Evolutionary conservation across 2,329 filamentous ascomycete genomes (phyloP).

Genomic region (Metarhizium anisopliae): DNA sequence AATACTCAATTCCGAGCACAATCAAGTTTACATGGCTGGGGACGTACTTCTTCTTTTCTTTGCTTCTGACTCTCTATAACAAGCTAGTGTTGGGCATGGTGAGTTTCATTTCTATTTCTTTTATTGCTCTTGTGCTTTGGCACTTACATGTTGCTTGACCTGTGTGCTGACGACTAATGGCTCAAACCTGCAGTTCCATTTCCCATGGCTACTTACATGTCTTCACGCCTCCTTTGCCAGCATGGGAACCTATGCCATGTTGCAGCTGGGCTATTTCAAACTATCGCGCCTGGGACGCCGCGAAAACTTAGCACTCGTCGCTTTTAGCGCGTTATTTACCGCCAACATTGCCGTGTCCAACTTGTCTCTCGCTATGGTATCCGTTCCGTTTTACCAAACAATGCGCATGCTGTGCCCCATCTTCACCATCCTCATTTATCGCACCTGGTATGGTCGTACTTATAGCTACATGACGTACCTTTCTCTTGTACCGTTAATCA

Average conservation of each 20-base stretch:
- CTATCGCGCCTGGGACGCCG: slow-evolving; percentile 40
- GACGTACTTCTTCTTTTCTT: slow-evolving; percentile 41
- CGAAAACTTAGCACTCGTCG: slow-evolving; percentile 46
- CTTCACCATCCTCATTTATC: slow-evolving; percentile 54
- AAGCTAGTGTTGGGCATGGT: slow-evolving; percentile 46
- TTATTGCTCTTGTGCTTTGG: not conserved
- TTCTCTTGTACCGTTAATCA: slow-evolving; percentile 50
- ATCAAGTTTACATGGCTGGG: slow-evolving; percentile 41
- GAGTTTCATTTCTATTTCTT: slow-evolving; percentile 12
- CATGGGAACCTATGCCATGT: slow-evolving; percentile 44
- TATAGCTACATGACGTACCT: slow-evolving; percentile 50
- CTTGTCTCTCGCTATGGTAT: slow-evolving; percentile 51
- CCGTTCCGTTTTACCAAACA: slow-evolving; percentile 58
- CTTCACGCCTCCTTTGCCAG: slow-evolving; percentile 49
- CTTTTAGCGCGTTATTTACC: slow-evolving; percentile 53
- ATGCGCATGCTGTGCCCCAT: slow-evolving; percentile 53
- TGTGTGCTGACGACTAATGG: not conserved
- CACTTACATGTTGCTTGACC: not conserved
- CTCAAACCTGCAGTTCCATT: slow-evolving; percentile 35
- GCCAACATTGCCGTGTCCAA: slow-evolving; percentile 58
- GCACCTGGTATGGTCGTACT: slow-evolving; percentile 42
- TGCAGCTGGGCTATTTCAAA: slow-evolving; percentile 42
- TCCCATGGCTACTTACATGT: slow-evolving; percentile 52
- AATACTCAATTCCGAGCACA: slow-evolving; percentile 34
- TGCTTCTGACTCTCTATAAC: slow-evolving; percentile 47